Evolutionary conservation across 2,329 filamentous ascomycete species (phyloP).

Genomic region (Diplodia seriata): DNA sequence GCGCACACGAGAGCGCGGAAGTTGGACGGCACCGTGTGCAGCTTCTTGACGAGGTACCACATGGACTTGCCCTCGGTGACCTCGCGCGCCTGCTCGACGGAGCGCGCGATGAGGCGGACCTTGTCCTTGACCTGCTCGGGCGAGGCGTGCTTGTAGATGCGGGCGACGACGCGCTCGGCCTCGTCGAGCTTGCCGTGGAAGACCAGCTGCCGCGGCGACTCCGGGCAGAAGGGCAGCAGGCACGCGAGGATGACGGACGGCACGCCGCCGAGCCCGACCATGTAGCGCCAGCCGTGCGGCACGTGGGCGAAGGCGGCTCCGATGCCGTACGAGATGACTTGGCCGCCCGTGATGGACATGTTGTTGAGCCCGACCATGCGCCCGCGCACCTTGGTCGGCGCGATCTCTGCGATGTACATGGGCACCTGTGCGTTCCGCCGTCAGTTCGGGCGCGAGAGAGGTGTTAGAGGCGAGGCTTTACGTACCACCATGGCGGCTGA

Average conservation of each 20-base stretch:
- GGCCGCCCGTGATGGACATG: constrained; percentile 48
- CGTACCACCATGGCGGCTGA: constrained; percentile 55
- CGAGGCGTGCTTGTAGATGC: constrained; percentile 54
- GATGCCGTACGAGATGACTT: constrained; percentile 42
- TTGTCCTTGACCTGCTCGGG: constrained; percentile 55
- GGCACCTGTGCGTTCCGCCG: constrained; percentile 33
- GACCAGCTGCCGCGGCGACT: constrained; percentile 58
- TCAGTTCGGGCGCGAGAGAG: constrained; percentile 1
- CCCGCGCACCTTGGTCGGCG: constrained; percentile 58
- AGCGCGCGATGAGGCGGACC: constrained; percentile 50
- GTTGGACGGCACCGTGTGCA: constrained; percentile 55
- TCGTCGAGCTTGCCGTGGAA: constrained; percentile 52
- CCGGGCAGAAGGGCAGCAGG: constrained; percentile 57
- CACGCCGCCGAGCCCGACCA: constrained; percentile 57
- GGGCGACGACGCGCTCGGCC: constrained; percentile 48
- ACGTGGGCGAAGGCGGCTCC: constrained; percentile 47
- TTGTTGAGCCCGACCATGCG: constrained; percentile 59
- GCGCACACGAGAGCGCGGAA: constrained; percentile 55
- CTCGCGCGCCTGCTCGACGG: constrained; percentile 50
- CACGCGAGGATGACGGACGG: constrained; percentile 55
- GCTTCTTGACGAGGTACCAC: constrained; percentile 55
- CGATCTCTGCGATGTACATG: constrained; percentile 59
- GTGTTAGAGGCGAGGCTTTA: neutral
- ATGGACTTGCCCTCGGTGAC: constrained; percentile 49
- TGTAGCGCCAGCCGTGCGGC: constrained; percentile 58